Evolutionary conservation across 371 early-diverging fungal genomes (phyloP).

Genomic region (Rhizopus arrhizus): DNA sequence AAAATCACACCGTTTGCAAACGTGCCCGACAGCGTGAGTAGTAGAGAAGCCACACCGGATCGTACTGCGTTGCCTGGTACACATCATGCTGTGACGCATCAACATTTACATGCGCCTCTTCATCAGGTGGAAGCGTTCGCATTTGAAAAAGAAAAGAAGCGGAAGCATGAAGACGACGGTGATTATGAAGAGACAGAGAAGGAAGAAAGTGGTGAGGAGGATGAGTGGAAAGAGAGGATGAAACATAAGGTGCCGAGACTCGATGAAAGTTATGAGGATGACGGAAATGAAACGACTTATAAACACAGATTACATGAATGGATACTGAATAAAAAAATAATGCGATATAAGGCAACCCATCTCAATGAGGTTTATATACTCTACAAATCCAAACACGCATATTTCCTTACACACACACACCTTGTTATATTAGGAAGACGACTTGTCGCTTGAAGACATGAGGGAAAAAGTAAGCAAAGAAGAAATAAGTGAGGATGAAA

Average conservation of each 20-base stretch:
- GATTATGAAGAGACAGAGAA: constrained; percentile 15
- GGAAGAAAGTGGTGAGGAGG: constrained; percentile 13
- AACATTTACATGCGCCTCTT: constrained; percentile 20
- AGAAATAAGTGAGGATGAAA: constrained; percentile 44
- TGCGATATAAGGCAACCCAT: constrained; percentile 39
- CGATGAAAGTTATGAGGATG: constrained; percentile 52
- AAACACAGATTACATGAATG: constrained; percentile 60
- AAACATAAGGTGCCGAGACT: constrained; percentile 7
- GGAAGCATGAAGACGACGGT: constrained; percentile 10
- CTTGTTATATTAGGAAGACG: constrained; percentile 9
- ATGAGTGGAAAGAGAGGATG: constrained; percentile 5
- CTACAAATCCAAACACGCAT: neutral
- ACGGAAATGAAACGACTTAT: constrained; percentile 64
- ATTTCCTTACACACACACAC: neutral
- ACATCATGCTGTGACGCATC: constrained; percentile 24
- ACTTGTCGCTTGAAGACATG: constrained; percentile 19
- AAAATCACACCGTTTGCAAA: constrained; percentile 78
- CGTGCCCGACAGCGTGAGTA: constrained; percentile 28
- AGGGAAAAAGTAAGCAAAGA: neutral
- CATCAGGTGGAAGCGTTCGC: constrained; percentile 15
- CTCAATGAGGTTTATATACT: constrained; percentile 13
- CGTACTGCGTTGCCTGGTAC: constrained; percentile 16
- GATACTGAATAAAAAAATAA: constrained; percentile 53
- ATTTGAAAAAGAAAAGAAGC: constrained; percentile 1
- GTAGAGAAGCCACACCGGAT: neutral